Conservation (phyloP, 208 protist species). For the Trypanosomatidae sp. region DNA sequence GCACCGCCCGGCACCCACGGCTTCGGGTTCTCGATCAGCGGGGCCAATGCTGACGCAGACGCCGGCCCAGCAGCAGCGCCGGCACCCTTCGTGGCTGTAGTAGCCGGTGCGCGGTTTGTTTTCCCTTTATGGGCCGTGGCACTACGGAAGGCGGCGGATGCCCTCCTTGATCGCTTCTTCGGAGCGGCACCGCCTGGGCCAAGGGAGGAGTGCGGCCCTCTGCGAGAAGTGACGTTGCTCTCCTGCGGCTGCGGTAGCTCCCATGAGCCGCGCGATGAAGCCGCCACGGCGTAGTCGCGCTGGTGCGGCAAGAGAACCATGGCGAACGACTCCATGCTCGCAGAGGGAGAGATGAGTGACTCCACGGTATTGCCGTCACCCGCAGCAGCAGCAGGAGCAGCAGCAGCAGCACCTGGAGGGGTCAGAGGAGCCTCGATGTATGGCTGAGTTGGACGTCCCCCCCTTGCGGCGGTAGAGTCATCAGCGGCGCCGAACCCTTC, state of each 20-base stretch:
- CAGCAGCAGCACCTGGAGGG: too few species aligned
- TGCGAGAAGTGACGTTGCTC: neutral
- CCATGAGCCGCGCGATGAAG: neutral
- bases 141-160: neutral
- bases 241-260: neutral
- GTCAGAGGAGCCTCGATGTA: neutral
- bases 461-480: neutral
- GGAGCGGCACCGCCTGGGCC: neutral
- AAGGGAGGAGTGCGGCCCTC: neutral
- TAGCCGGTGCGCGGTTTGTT: neutral
- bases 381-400: neutral
- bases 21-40: slow-evolving; percentile 10
- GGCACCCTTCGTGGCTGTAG: neutral
- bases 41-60: neutral
- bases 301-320: slow-evolving; percentile 12
- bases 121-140: neutral
- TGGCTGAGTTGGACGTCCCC: neutral
- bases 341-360: neutral
- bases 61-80: neutral
- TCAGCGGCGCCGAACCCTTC: slow-evolving; percentile 1
- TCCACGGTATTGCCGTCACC: neutral
- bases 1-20: slow-evolving; percentile 13
- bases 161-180: neutral
- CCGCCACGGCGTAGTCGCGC: neutral
- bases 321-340: slow-evolving; percentile 17